Percentiles rank a stretch among this genome's conserved stretches.
phyloP scores from a whole-genome alignment of 2,329 filamentous ascomycete genomes.

The Blumeria hordei region DNA sequence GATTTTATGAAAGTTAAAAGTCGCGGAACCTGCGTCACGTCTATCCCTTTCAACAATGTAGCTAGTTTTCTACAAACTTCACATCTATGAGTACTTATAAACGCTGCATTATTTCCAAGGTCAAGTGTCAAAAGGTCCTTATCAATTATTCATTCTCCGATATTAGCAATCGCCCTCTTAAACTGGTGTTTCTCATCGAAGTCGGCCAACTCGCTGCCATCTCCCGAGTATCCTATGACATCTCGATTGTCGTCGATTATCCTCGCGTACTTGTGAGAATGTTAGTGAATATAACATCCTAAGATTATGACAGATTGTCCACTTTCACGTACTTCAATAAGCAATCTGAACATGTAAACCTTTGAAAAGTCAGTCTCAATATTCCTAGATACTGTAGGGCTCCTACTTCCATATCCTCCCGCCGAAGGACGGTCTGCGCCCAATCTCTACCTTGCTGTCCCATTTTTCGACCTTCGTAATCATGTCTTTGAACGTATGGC shows the following conservation, averaged over 20 bases:
- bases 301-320: no score
- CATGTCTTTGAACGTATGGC: conserved; percentile 17
- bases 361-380: conserved; percentile 6
- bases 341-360: conserved; percentile 38
- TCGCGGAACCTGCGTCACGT: no score
- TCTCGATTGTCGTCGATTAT: conserved; percentile 18
- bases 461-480: conserved; percentile 36
- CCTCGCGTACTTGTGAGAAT: conserved; percentile 19
- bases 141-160: neutral
- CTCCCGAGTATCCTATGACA: conserved; percentile 14
- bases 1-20: no score
- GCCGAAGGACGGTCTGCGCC: conserved; percentile 45
- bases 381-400: conserved; percentile 5
- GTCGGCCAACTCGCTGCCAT: conserved; percentile 14
- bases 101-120: no score
- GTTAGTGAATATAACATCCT: no score
- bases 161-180: neutral
- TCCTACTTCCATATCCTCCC: conserved; percentile 48
- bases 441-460: conserved; percentile 43
- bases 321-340: conserved; percentile 24
- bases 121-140: neutral
- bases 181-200: conserved; percentile 8
- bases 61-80: no score
- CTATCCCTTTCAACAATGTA: no score
- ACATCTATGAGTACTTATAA: no score